Evolutionary conservation across 2,329 filamentous ascomycete genomes (phyloP).

Genomic region (Pezicula radicicola): DNA sequence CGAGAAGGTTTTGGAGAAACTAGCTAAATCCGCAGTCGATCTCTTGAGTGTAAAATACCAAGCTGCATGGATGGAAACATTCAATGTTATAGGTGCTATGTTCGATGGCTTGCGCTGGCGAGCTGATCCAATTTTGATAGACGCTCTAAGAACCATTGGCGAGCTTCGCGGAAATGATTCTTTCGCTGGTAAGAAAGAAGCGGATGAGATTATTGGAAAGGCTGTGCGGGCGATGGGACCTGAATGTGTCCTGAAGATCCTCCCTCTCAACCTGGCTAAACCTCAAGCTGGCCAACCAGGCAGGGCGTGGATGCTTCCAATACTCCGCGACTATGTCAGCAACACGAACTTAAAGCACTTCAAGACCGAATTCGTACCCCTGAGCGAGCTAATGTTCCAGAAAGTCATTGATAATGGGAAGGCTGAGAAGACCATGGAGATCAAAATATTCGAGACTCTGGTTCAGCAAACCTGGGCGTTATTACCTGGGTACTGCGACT

Average conservation of each 20-base stretch:
- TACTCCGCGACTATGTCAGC: slow-evolving; percentile 83
- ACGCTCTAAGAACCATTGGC: slow-evolving; percentile 75
- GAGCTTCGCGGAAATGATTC: slow-evolving; percentile 84
- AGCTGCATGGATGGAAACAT: slow-evolving; percentile 91
- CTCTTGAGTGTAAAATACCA: slow-evolving; percentile 90
- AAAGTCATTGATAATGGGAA: slow-evolving; percentile 78
- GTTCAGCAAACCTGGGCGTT: slow-evolving; percentile 95
- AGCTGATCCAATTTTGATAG: slow-evolving; percentile 72
- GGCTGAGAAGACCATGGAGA: slow-evolving; percentile 87
- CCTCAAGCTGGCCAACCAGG: slow-evolving; percentile 76
- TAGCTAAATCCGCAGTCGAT: slow-evolving; percentile 69
- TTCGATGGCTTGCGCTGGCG: slow-evolving; percentile 87
- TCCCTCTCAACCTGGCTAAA: slow-evolving; percentile 82
- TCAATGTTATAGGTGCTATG: slow-evolving; percentile 81
- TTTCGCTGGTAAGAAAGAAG: slow-evolving; percentile 92
- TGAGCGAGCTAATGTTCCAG: slow-evolving; percentile 90
- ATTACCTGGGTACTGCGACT: slow-evolving; percentile 90
- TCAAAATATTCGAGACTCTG: slow-evolving; percentile 96
- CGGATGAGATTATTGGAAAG: slow-evolving; percentile 83
- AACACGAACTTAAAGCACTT: slow-evolving; percentile 89
- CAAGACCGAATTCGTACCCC: slow-evolving; percentile 77
- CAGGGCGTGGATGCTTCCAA: slow-evolving; percentile 89
- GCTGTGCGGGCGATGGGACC: slow-evolving; percentile 90
- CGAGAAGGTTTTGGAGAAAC: slow-evolving; percentile 81
- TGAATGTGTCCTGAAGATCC: slow-evolving; percentile 73